Conservation (phyloP, 2,329 filamentous ascomycete genomes). For the Emericellopsis atlantica region DNA sequence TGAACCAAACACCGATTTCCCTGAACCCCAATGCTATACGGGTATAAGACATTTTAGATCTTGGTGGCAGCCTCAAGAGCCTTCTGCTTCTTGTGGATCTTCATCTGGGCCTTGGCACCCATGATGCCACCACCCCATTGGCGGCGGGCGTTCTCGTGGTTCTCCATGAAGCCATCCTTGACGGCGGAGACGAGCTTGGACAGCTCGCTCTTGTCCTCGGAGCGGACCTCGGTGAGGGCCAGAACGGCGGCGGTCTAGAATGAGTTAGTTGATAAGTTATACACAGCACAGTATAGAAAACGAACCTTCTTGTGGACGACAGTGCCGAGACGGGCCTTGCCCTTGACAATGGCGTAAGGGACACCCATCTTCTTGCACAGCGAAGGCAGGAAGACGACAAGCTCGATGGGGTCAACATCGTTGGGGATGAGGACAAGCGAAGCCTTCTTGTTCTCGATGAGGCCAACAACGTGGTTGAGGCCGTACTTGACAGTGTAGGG, state of each 20-base stretch:
- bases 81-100: slow-evolving; percentile 79
- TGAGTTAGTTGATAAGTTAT: background rate
- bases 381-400: slow-evolving; percentile 97
- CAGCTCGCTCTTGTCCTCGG: slow-evolving; percentile 96
- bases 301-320: slow-evolving; percentile 98
- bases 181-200: slow-evolving; percentile 91
- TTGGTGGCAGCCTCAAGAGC: slow-evolving; percentile 90
- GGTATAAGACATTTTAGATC: slow-evolving; percentile 55
- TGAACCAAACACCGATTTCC: slow-evolving; percentile 24
- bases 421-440: slow-evolving; percentile 96
- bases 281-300: background rate
- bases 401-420: slow-evolving; percentile 98
- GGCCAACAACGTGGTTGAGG: slow-evolving; percentile 96
- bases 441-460: slow-evolving; percentile 99
- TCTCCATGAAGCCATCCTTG: slow-evolving; percentile 97
- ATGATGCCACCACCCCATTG: slow-evolving; percentile 99
- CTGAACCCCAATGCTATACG: slow-evolving; percentile 21
- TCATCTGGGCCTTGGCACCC: slow-evolving; percentile 81
- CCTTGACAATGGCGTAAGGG: slow-evolving; percentile 98
- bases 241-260: slow-evolving; percentile 82
- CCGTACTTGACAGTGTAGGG: slow-evolving; percentile 99
- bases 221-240: slow-evolving; percentile 89
- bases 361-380: slow-evolving; percentile 99
- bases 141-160: slow-evolving; percentile 81
- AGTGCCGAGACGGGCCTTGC: slow-evolving; percentile 97